Conservation (phyloP, 1,284 basidiomycete genomes). For the Rugosomyces carneus region DNA sequence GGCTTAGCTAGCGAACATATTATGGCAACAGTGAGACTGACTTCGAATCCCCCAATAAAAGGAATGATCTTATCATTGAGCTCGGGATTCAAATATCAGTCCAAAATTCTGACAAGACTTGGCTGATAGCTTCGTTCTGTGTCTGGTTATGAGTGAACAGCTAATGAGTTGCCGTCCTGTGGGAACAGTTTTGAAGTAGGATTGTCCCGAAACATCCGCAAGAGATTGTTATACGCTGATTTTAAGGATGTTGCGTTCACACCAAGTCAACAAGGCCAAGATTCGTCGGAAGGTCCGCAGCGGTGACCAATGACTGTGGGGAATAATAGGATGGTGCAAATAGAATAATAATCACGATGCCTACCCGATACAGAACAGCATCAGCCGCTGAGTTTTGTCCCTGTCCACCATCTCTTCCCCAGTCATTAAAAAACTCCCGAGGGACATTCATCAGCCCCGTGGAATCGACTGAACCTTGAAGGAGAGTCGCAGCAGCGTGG, state of each 20-base stretch:
- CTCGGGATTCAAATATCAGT: slow-evolving; percentile 43
- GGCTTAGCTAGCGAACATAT: not conserved
- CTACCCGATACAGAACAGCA: slow-evolving; percentile 40
- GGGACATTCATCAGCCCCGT: slow-evolving; percentile 45
- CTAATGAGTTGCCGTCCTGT: slow-evolving; percentile 47
- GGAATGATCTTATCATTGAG: slow-evolving; percentile 47
- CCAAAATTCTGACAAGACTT: slow-evolving; percentile 42
- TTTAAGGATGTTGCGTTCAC: slow-evolving; percentile 40
- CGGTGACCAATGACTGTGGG: slow-evolving; percentile 38
- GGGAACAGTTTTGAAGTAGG: slow-evolving; percentile 37
- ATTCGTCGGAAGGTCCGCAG: slow-evolving; percentile 39
- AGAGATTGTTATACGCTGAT: slow-evolving; percentile 33
- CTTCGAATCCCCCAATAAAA: slow-evolving; percentile 47
- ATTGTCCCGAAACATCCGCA: slow-evolving; percentile 49
- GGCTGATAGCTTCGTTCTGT: slow-evolving; percentile 37
- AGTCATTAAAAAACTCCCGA: slow-evolving; percentile 34
- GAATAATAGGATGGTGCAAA: not conserved
- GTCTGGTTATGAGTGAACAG: slow-evolving; percentile 34
- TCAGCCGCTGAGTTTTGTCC: slow-evolving; percentile 46
- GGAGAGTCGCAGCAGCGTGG: slow-evolving; percentile 26
- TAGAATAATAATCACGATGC: not conserved
- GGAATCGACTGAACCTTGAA: slow-evolving; percentile 37
- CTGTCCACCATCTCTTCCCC: slow-evolving; percentile 42
- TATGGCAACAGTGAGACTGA: slow-evolving; percentile 15
- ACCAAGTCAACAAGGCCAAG: slow-evolving; percentile 32